Conservation (phyloP, 2,329 filamentous ascomycete species). For the Claviceps pusilla region DNA sequence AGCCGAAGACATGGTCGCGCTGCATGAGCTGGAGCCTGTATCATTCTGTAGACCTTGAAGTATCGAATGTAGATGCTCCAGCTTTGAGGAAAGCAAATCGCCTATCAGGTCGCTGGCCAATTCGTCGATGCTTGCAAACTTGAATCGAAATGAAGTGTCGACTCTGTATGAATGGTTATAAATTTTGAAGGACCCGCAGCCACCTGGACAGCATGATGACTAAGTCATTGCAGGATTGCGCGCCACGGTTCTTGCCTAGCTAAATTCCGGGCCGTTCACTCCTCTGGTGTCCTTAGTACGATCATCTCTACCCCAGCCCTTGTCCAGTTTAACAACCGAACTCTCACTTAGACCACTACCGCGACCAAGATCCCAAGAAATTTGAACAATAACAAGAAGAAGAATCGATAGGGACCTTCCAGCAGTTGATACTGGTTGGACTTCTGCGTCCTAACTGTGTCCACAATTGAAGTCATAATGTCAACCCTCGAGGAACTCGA, state of each 20-base stretch:
- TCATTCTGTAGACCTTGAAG: slow-evolving; percentile 9
- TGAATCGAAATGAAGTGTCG: background rate
- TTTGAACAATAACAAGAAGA: too few relatives aligned
- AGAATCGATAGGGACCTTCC: background rate
- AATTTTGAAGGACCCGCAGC: background rate
- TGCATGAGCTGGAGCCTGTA: slow-evolving; percentile 6
- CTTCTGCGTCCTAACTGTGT: background rate
- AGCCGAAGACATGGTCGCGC: slow-evolving; percentile 11
- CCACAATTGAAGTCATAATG: slow-evolving; percentile 35
- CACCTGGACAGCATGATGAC: background rate
- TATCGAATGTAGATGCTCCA: background rate
- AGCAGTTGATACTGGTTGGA: background rate
- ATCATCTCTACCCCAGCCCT: background rate
- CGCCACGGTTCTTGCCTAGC: slow-evolving; percentile 12
- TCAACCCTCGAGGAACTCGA: slow-evolving; percentile 86
- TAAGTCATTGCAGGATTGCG: slow-evolving; percentile 1
- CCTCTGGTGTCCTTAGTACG: background rate
- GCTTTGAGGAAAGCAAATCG: background rate
- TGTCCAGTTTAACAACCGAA: background rate
- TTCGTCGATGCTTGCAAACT: background rate
- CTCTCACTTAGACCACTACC: background rate
- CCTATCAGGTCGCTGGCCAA: background rate
- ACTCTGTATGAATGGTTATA: background rate
- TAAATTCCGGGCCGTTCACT: background rate
- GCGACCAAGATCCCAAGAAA: background rate